These are phyloP conservation scores for Lathyrus sativus DNA, from an alignment of 306 rosid species.

Conservation along the genomic window DNA sequence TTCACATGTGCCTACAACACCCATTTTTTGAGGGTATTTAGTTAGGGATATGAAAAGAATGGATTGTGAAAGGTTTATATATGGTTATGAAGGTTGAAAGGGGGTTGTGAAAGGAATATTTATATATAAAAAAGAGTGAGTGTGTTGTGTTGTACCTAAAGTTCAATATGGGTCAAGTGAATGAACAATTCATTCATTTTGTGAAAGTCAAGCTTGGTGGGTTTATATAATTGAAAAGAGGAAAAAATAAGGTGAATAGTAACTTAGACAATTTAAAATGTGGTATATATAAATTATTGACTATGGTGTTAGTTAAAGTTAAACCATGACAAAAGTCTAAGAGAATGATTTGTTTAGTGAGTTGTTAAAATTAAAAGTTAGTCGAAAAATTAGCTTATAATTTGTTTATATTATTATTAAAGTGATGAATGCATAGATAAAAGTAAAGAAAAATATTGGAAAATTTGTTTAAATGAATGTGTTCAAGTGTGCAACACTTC, in stretches of 20 bases:
- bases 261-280: background rate
- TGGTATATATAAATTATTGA: background rate
- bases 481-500: too few species aligned
- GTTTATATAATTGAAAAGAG: background rate
- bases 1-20: conserved; percentile 57
- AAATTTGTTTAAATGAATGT: too few species aligned
- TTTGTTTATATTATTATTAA: too few species aligned
- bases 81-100: conserved; percentile 8
- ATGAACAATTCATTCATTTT: background rate
- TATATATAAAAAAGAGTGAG: background rate
- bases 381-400: too few species aligned
- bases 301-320: too few species aligned
- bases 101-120: background rate
- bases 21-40: conserved; percentile 44
- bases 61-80: conserved; percentile 3
- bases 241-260: background rate
- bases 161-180: conserved; percentile 4
- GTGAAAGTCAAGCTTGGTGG: conserved; percentile 32
- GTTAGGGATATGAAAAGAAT: conserved; percentile 14
- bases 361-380: too few species aligned
- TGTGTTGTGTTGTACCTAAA: background rate
- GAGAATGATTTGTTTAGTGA: too few species aligned
- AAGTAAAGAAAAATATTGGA: too few species aligned
- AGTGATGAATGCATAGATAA: too few species aligned
- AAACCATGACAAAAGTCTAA: too few species aligned